Conservation (phyloP, 495 filamentous ascomycete genomes). For the Cercophora sp. region DNA sequence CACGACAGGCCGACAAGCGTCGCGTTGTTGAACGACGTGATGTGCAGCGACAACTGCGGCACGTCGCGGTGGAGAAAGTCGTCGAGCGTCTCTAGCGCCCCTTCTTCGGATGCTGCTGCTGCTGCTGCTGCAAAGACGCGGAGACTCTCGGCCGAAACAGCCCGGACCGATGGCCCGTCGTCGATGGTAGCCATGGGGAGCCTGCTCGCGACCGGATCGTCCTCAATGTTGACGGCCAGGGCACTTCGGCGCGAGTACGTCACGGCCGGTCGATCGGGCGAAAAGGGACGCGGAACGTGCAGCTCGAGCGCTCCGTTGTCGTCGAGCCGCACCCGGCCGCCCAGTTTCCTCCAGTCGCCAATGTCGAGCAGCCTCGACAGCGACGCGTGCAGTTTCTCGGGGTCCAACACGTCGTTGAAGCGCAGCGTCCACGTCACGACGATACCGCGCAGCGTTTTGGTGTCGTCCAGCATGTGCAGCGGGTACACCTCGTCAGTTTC, state of each 20-base stretch:
- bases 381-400: constrained; percentile 34
- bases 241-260: constrained; percentile 32
- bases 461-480: constrained; percentile 31
- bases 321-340: constrained; percentile 38
- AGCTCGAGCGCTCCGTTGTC: constrained; percentile 39
- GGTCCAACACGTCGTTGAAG: constrained; percentile 47
- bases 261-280: constrained; percentile 33
- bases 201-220: constrained; percentile 31
- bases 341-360: constrained; percentile 44
- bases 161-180: constrained; percentile 29
- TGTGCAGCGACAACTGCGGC: constrained; percentile 45
- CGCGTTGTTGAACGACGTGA: constrained; percentile 45
- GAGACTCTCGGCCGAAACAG: constrained; percentile 29
- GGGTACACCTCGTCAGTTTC: constrained; percentile 32
- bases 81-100: constrained; percentile 28
- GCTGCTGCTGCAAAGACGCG: constrained; percentile 14
- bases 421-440: constrained; percentile 33
- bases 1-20: constrained; percentile 44
- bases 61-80: constrained; percentile 40
- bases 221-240: constrained; percentile 26
- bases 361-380: constrained; percentile 34
- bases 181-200: constrained; percentile 28
- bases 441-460: constrained; percentile 18
- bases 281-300: constrained; percentile 42
- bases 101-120: too few relatives aligned